Evolutionary conservation across 768 basidiomycete genomes (phyloP).

Genomic region (Suillus cothurnatus): DNA sequence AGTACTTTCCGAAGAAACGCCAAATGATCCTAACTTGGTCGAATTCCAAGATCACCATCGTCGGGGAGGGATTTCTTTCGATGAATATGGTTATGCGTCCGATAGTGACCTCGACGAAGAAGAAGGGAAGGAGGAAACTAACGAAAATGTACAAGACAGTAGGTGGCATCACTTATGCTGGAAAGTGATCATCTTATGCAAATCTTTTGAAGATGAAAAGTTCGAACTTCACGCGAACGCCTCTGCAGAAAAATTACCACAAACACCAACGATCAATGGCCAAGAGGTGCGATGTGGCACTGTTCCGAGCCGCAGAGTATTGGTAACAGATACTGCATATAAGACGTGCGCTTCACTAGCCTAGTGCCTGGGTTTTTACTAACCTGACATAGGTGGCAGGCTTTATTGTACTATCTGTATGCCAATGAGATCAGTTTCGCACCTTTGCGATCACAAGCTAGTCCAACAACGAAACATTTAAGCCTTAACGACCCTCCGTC

Average conservation of each 20-base stretch:
- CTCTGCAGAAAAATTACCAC: background rate
- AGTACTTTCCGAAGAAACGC: background rate
- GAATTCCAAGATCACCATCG: constrained; percentile 8
- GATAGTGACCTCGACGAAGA: constrained; percentile 31
- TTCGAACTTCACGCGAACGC: background rate
- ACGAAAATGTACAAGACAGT: background rate
- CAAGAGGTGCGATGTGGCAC: background rate
- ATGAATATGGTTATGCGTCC: constrained; percentile 23
- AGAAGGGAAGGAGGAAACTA: constrained; percentile 4
- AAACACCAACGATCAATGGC: background rate
- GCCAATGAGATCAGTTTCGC: constrained; percentile 32
- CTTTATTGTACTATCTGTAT: constrained; percentile 37
- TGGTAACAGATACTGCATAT: constrained; percentile 15
- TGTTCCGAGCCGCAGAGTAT: constrained; percentile 4
- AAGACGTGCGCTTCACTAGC: constrained; percentile 5
- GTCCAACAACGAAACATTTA: background rate
- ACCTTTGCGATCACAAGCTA: constrained; percentile 22
- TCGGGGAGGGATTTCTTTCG: background rate
- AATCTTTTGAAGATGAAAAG: background rate
- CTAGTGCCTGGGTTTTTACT: background rate
- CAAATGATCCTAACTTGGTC: constrained; percentile 1
- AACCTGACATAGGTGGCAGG: constrained; percentile 29
- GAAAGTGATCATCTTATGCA: background rate
- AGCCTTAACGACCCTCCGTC: background rate
- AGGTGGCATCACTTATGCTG: background rate